Conservation (phyloP, 768 basidiomycete genomes). For the Lactarius akahatsu region DNA sequence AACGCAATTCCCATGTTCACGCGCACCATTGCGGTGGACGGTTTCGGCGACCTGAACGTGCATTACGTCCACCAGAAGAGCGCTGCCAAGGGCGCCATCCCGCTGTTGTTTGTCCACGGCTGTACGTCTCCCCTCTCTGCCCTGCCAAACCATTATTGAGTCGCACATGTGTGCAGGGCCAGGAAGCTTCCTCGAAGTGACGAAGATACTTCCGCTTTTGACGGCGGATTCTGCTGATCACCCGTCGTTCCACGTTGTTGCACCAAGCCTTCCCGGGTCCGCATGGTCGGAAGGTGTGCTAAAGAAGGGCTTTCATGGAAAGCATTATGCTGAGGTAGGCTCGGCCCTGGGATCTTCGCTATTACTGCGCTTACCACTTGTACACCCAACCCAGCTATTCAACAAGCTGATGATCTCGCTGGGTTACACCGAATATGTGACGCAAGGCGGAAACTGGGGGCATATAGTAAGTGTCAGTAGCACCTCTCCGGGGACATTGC, state of each 20-base stretch:
- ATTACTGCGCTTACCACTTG: background rate
- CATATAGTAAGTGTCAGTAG: constrained; percentile 33
- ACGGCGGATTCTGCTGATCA: constrained; percentile 24
- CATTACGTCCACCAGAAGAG: constrained; percentile 39
- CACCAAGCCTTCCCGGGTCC: constrained; percentile 32
- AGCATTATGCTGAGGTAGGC: constrained; percentile 32
- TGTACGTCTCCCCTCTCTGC: constrained; percentile 23
- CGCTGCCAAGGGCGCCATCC: constrained; percentile 30
- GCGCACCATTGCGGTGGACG: background rate
- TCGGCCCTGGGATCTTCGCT: background rate
- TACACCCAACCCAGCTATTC: background rate
- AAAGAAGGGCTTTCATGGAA: constrained; percentile 31
- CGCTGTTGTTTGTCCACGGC: constrained; percentile 34
- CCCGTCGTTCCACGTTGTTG: constrained; percentile 34
- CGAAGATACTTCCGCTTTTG: constrained; percentile 33
- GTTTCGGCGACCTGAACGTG: constrained; percentile 27
- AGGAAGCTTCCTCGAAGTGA: constrained; percentile 33
- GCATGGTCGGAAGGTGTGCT: constrained; percentile 32
- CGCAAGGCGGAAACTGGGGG: constrained; percentile 38
- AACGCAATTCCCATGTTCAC: no score
- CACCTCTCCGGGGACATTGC: background rate
- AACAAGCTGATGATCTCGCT: constrained; percentile 12
- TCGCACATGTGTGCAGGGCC: constrained; percentile 28
- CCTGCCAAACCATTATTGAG: constrained; percentile 7
- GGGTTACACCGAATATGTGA: constrained; percentile 15